These are phyloP conservation scores for Mallotus repandus DNA, from an alignment of 441 rosid species.

Conservation along the genomic window DNA sequence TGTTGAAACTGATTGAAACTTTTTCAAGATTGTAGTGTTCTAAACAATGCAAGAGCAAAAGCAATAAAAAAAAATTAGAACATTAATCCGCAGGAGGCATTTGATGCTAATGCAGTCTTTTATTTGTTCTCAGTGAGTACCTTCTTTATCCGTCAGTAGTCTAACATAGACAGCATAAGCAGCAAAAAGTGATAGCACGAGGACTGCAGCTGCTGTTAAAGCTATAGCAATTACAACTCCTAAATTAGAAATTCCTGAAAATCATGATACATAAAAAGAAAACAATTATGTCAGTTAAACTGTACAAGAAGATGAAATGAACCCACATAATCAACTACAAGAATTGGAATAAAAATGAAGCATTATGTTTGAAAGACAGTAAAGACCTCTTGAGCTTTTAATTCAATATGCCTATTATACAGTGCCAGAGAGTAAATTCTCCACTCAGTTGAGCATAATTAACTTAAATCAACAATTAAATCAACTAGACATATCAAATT, in stretches of 20 bases:
- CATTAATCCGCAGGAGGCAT: not conserved
- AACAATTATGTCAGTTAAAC: no score
- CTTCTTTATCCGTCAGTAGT: slow-evolving; percentile 47
- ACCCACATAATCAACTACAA: no score
- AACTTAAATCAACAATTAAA: not conserved
- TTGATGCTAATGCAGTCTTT: not conserved
- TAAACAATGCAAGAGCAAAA: slow-evolving; percentile 15
- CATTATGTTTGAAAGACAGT: no score
- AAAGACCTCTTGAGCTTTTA: not conserved
- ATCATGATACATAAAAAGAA: not conserved
- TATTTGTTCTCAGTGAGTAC: slow-evolving; percentile 26
- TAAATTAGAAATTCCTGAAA: slow-evolving; percentile 39
- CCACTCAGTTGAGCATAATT: not conserved
- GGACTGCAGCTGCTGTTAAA: slow-evolving; percentile 47
- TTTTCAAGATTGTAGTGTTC: slow-evolving; percentile 44
- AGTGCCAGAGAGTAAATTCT: not conserved
- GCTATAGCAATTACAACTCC: slow-evolving; percentile 43
- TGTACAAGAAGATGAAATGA: no score
- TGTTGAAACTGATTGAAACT: slow-evolving; percentile 37
- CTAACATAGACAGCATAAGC: slow-evolving; percentile 42
- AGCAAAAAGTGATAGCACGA: slow-evolving; percentile 44
- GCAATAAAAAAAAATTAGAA: not conserved
- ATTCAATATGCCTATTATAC: not conserved
- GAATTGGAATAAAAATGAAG: no score
- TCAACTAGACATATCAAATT: not conserved